These are phyloP conservation scores for Lumnitzera racemosa DNA, from an alignment of 345 rosid species.

Conservation along the genomic window DNA sequence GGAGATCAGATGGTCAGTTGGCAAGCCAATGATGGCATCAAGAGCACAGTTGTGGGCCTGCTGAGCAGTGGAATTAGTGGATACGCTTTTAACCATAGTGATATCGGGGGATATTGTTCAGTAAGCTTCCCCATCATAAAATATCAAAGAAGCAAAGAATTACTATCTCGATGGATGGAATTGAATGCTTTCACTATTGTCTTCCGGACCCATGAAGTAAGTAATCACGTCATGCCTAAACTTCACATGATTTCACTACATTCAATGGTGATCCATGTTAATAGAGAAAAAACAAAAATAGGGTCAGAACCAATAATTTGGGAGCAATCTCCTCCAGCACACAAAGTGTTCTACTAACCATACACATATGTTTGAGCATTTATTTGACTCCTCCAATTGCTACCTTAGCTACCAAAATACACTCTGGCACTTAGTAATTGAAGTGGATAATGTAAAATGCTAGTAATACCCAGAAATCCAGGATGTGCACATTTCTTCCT, in stretches of 20 bases:
- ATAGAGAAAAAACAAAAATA: no score
- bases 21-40: slow-evolving; percentile 69
- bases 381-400: no score
- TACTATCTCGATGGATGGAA: slow-evolving; percentile 77
- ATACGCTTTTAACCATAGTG: slow-evolving; percentile 67
- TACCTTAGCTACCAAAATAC: no score
- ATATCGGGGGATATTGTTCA: slow-evolving; percentile 69
- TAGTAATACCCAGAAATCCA: no score
- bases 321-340: no score
- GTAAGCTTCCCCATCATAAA: slow-evolving; percentile 44
- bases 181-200: slow-evolving; percentile 54
- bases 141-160: slow-evolving; percentile 54
- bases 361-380: no score
- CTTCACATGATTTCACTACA: neutral
- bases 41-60: slow-evolving; percentile 60
- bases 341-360: no score
- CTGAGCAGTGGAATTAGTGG: slow-evolving; percentile 66
- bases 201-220: slow-evolving; percentile 71
- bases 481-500: no score
- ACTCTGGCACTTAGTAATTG: no score
- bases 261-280: no score
- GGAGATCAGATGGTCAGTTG: slow-evolving; percentile 86
- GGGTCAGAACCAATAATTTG: no score
- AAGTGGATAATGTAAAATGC: no score
- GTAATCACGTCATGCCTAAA: slow-evolving; percentile 8